Evolutionary conservation across 139 green algal species (phyloP).

Genomic region (Micractinium sp.): DNA sequence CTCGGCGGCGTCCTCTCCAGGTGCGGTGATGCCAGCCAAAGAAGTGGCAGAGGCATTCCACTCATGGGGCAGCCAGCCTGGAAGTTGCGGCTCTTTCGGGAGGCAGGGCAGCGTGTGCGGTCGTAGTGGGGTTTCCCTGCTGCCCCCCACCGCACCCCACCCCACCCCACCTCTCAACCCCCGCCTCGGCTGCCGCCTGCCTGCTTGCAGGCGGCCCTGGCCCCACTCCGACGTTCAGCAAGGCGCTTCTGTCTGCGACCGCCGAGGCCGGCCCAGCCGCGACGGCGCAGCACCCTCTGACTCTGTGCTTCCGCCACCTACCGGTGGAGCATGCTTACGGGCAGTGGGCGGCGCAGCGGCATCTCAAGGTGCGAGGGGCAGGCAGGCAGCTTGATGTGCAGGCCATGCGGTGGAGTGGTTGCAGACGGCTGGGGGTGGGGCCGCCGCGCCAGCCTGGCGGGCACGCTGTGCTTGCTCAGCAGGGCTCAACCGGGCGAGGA

Average conservation of each 20-base stretch:
- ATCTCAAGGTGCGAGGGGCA: background rate
- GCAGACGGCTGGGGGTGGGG: background rate
- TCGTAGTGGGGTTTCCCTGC: background rate
- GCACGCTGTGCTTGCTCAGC: too few relatives aligned
- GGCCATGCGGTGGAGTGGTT: background rate
- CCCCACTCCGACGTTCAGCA: background rate
- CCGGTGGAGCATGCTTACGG: slow-evolving; percentile 3
- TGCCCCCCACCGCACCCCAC: background rate
- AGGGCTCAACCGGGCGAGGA: too few relatives aligned
- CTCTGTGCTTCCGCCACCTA: background rate
- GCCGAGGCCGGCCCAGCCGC: background rate
- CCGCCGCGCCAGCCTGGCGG: background rate
- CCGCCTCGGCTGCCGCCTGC: background rate
- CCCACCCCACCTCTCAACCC: background rate
- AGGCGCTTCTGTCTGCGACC: background rate
- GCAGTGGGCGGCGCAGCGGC: background rate
- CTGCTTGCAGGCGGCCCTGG: background rate
- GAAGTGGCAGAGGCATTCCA: background rate
- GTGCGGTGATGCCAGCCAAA: background rate
- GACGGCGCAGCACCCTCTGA: background rate
- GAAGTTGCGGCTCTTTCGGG: background rate
- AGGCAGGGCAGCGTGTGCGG: too few relatives aligned
- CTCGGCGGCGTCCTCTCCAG: background rate
- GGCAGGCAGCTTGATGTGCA: background rate
- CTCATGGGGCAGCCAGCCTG: background rate